These are phyloP conservation scores for Mortierella sp. DNA, from an alignment of 371 early-diverging fungal genomes.

Conservation along the genomic window DNA sequence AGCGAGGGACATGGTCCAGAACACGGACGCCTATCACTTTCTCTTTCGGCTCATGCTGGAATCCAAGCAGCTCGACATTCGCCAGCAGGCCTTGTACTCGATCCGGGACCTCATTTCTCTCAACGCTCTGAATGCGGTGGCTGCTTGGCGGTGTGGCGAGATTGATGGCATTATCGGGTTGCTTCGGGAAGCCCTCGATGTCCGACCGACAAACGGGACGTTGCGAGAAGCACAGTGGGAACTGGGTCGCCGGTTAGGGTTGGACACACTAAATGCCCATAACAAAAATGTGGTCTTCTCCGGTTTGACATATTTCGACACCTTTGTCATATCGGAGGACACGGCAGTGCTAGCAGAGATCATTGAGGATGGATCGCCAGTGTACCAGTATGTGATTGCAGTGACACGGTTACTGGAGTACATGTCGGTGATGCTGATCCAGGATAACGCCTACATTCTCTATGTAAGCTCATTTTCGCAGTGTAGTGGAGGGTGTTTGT, in stretches of 20 bases:
- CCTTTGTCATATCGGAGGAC: slow-evolving; percentile 53
- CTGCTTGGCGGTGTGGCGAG: slow-evolving; percentile 58
- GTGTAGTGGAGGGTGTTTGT: not conserved
- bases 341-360: slow-evolving; percentile 49
- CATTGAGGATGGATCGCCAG: slow-evolving; percentile 51
- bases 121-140: slow-evolving; percentile 59
- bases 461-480: slow-evolving; percentile 35
- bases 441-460: slow-evolving; percentile 55
- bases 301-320: slow-evolving; percentile 38
- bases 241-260: slow-evolving; percentile 23
- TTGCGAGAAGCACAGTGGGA: slow-evolving; percentile 43
- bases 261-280: slow-evolving; percentile 27
- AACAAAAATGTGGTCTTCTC: slow-evolving; percentile 20
- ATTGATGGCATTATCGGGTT: slow-evolving; percentile 45
- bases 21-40: slow-evolving; percentile 56
- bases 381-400: slow-evolving; percentile 54
- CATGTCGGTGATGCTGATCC: slow-evolving; percentile 57
- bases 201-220: slow-evolving; percentile 17
- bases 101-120: slow-evolving; percentile 56
- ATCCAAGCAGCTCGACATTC: slow-evolving; percentile 55
- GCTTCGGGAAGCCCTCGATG: slow-evolving; percentile 28
- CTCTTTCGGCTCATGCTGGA: slow-evolving; percentile 51
- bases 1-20: slow-evolving; percentile 54
- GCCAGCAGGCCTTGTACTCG: slow-evolving; percentile 57
- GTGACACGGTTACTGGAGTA: slow-evolving; percentile 59